These are phyloP conservation scores for Rhizophora apiculata DNA, from an alignment of 345 rosid species.

Conservation along the genomic window DNA sequence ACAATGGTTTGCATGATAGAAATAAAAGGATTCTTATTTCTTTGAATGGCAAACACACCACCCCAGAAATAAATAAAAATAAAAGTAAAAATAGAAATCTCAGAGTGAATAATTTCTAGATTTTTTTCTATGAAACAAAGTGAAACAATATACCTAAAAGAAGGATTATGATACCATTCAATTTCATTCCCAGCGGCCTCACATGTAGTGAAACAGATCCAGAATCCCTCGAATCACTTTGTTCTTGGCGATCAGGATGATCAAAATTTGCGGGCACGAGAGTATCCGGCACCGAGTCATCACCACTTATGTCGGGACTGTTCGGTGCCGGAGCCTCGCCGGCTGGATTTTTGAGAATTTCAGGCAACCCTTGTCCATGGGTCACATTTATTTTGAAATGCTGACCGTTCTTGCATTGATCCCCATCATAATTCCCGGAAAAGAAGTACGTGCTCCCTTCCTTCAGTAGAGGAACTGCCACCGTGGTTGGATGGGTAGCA, in stretches of 20 bases:
- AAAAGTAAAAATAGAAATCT: too few species aligned
- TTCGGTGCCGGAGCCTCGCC: conserved; percentile 58
- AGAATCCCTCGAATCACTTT: conserved; percentile 32
- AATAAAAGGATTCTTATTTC: too few species aligned
- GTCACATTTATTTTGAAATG: conserved; percentile 66
- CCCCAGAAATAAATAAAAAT: too few species aligned
- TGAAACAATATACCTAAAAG: too few species aligned
- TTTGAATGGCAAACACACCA: too few species aligned
- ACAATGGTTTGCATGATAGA: too few species aligned
- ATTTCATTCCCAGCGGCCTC: conserved; percentile 7
- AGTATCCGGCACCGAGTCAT: conserved; percentile 71
- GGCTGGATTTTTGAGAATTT: conserved; percentile 36
- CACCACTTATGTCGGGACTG: conserved; percentile 43
- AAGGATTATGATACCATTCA: background rate
- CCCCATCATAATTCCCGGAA: conserved; percentile 84
- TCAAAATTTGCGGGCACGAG: conserved; percentile 62
- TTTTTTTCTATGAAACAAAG: too few species aligned
- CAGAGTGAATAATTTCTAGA: too few species aligned
- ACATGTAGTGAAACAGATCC: conserved; percentile 28
- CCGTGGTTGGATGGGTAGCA: conserved; percentile 44
- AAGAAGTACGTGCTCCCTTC: conserved; percentile 76
- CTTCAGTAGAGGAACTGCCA: conserved; percentile 66
- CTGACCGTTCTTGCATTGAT: conserved; percentile 70
- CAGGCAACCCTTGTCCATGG: conserved; percentile 77
- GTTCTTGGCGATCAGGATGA: conserved; percentile 46